Conservation (phyloP, 2,329 filamentous ascomycete species). For the Colletotrichum echinochloae region DNA sequence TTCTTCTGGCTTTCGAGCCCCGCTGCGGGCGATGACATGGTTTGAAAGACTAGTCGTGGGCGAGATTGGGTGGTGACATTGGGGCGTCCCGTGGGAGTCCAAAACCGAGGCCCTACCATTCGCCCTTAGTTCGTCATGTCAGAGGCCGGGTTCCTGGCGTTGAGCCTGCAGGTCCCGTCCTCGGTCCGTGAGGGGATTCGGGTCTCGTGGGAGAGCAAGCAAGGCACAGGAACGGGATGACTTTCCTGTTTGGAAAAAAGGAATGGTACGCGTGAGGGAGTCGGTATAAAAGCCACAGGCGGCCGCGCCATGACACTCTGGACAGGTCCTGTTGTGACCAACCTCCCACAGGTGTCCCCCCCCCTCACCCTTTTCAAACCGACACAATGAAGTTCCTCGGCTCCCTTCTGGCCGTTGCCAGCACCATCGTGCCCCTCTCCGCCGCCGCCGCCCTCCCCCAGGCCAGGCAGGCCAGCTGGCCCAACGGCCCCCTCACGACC, state of each 20-base stretch:
- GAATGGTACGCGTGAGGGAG: background rate
- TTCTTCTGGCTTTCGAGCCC: conserved; percentile 4
- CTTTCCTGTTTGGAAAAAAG: background rate
- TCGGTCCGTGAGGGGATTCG: conserved; percentile 11
- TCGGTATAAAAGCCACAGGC: conserved; percentile 21
- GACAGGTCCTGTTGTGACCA: background rate
- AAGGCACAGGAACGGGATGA: background rate
- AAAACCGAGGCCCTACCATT: background rate
- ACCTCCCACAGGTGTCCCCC: background rate
- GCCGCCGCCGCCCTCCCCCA: conserved; percentile 28
- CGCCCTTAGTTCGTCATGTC: conserved; percentile 39
- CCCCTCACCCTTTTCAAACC: background rate
- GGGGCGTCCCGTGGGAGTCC: background rate
- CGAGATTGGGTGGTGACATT: too few species aligned
- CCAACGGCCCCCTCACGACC: conserved; percentile 57
- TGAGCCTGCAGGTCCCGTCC: conserved; percentile 21
- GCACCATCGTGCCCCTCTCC: conserved; percentile 31
- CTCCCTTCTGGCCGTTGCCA: conserved; percentile 38
- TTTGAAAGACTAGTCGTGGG: conserved; percentile 23
- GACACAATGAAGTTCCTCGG: conserved; percentile 42
- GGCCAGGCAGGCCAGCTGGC: conserved; percentile 48
- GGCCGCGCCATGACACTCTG: background rate
- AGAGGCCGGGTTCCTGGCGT: conserved; percentile 22
- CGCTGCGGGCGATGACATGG: conserved; percentile 28
- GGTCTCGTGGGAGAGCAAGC: background rate